Base-by-base conservation (phyloP, 2,329 filamentous ascomycete species). In the Aspergillus arachidicola region DNA sequence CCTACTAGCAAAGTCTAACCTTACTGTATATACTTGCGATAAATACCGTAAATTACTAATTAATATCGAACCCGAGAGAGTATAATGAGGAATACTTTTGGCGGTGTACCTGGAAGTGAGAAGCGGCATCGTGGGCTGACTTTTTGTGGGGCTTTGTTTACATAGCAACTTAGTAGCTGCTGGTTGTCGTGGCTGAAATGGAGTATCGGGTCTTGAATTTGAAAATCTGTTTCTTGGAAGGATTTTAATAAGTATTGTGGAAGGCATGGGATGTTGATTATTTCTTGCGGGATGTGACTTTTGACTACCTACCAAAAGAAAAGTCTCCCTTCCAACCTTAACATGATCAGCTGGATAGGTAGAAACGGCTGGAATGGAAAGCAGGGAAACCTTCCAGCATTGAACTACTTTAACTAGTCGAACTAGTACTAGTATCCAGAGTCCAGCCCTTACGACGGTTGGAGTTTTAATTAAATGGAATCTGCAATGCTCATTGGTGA, bases 401-500 rank as follows among this genome's bases (percentile, higher is more conserved):
- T 38, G 34, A 38, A 16, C 46, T 26, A 14, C 26, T 28, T 3
- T 4, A 34, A 36, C 34, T 36, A 36, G 12, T 36, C 12, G 5
- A 16, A 36, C 34, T 6, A 36, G 12, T 36, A 36, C 12, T 36
- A 36, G 12, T 36, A 36, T 12, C 16, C 34, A 16, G 19, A 53
- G 50, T 34, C 50, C 50, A 53, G 50, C 50, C 50, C 50, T 28
- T 53, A 9, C 38, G 38, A 34, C 50, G 11, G 26, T 28, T 53
- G 30, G 30, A 9, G 48, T 19, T n/a, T 54, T 28, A 19, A 36
- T 23, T 36, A 28, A 48, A 38, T 36, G 46, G 32, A 57, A n/a
- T 6, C 6, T 45, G 11, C 53, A 46, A 53, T 30, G 55, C 45
- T 58, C 54, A 62, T 62, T 58, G 60, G 60, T 48, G 26, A 32